Conservation (phyloP, 1,139 yeast genomes). For the Geotrichum carabidarum region DNA sequence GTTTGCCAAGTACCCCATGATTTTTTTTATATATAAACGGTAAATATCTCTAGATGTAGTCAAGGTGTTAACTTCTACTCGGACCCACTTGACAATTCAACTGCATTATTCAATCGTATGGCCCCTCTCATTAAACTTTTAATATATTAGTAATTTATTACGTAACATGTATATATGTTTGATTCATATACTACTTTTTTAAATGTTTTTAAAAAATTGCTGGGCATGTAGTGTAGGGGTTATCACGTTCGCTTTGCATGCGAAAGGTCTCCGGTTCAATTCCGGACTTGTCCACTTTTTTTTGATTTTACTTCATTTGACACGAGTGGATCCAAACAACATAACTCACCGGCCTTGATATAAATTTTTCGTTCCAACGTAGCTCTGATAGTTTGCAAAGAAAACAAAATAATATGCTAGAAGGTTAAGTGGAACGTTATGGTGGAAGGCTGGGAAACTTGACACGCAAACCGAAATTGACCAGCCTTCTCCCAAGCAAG, state of each 20-base stretch:
- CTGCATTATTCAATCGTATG: too few species aligned
- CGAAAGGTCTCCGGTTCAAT: constrained; percentile 14
- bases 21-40: too few species aligned
- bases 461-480: not conserved
- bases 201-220: not conserved
- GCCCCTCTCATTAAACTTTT: too few species aligned
- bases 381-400: not conserved
- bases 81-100: too few species aligned
- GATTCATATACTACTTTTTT: too few species aligned
- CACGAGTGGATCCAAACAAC: not conserved
- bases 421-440: not conserved
- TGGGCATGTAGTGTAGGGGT: constrained; percentile 20
- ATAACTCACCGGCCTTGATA: not conserved
- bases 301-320: not conserved
- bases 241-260: constrained; percentile 19
- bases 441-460: not conserved
- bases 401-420: not conserved
- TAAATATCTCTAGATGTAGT: too few species aligned
- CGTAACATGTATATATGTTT: too few species aligned
- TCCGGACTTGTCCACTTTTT: constrained; percentile 6
- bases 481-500: not conserved
- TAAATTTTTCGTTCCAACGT: not conserved
- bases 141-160: too few species aligned
- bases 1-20: too few species aligned
- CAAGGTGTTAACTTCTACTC: too few species aligned